Evolutionary conservation across 345 rosid species (phyloP).

Genomic region (Litchi chinensis): DNA sequence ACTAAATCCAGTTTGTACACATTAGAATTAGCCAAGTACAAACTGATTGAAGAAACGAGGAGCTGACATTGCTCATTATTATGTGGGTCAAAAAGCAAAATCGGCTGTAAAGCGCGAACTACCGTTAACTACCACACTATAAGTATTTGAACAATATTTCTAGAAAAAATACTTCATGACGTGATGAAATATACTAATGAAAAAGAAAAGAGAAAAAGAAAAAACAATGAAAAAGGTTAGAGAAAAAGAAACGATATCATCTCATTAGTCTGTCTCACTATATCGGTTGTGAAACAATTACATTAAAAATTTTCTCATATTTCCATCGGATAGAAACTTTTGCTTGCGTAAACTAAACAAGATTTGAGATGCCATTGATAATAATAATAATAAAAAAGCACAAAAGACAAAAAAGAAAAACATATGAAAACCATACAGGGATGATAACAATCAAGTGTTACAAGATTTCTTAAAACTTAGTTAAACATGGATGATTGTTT

Average conservation of each 20-base stretch:
- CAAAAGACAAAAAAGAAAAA: not conserved
- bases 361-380: not conserved
- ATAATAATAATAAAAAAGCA: too few relatives aligned
- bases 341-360: too few relatives aligned
- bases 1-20: not conserved
- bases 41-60: not conserved
- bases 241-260: too few relatives aligned
- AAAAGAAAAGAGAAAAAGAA: too few relatives aligned
- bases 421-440: not conserved
- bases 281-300: too few relatives aligned
- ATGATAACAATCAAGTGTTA: not conserved
- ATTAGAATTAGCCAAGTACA: not conserved
- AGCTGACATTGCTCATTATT: constrained; percentile 7
- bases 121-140: constrained; percentile 14
- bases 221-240: too few relatives aligned
- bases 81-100: not conserved
- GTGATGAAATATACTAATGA: too few relatives aligned
- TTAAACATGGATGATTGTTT: not conserved
- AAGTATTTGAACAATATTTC: not conserved
- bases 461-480: not conserved
- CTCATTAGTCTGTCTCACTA: too few relatives aligned
- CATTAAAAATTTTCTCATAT: too few relatives aligned
- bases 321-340: too few relatives aligned
- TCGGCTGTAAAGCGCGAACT: constrained; percentile 24
- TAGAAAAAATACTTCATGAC: too few relatives aligned